Evolutionary conservation across 768 basidiomycete species (phyloP), one percentile per base, ranked within the genome.

Genomic region (Mycena amicta): DNA sequence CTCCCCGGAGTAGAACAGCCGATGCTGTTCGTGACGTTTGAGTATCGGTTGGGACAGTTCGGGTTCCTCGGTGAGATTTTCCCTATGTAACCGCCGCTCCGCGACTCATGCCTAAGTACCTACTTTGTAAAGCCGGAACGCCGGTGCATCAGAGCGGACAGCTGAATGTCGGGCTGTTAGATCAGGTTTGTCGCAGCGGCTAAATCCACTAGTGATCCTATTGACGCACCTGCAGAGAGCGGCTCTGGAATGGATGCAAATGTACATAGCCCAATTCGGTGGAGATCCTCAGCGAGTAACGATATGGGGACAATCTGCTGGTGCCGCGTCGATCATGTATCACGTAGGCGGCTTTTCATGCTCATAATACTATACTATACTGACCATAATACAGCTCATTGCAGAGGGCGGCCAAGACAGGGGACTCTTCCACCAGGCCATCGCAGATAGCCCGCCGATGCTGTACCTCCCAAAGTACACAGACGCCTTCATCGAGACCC

Each of bases 11-110:
- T 72, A 16, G 53, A 65, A 8, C 57, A 66, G 40, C 74, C 75
- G 23, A 56, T 77, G 56, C 71, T 80, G 11, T 77, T 77, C 53
- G 75, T 74, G 2, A 73, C 78, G 1, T 77, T 80, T 46, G 74
- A 75, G 59, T 78, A 79, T 61, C 72, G 78, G 4, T 61, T 79
- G 2, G 76, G 78, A 6, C 74, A 74, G 52, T 75, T 78, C 45
- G 77, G 77, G 1, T 78, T 78, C 56, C 67, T 78, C 1, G 75
- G 77, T 72, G 59, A 56, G 70, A 45, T n/a, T n/a, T n/a, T n/a
- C n/a, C n/a, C n/a, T 30, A 8, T 2, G 37, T 52, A 41, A 28
- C 25, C 23, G 30, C 28, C 49, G 28, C 3, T 33, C 5, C 23
- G 20, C 2, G 13, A 18, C n/a, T 3, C 13, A 8, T 1, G 31